phyloP scores from a whole-genome alignment of 768 basidiomycete genomes.

The Leccinum arenicola region DNA sequence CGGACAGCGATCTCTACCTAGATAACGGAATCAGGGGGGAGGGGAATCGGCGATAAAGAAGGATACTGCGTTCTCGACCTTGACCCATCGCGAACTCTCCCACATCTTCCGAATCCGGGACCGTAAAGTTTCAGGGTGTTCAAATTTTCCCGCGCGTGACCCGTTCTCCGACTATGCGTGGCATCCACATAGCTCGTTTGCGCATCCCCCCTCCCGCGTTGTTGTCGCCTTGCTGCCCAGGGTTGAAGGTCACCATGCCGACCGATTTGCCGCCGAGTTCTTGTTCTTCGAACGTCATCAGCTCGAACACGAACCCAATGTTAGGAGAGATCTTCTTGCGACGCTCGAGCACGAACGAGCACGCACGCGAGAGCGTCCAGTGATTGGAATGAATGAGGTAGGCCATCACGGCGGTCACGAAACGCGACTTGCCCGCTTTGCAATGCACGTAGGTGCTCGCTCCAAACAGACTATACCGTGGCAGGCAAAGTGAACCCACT shows the following conservation, averaged over 20 bases:
- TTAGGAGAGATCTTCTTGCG: conserved; percentile 95
- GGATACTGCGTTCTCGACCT: conserved; percentile 68
- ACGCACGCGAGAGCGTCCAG: conserved; percentile 91
- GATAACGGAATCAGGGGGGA: neutral
- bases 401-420: conserved; percentile 94
- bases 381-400: conserved; percentile 97
- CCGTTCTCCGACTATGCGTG: conserved; percentile 50
- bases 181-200: conserved; percentile 41
- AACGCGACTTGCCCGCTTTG: conserved; percentile 93
- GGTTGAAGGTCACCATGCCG: conserved; percentile 19
- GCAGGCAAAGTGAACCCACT: too few species aligned
- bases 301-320: conserved; percentile 94
- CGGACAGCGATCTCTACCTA: conserved; percentile 75
- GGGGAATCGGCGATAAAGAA: neutral
- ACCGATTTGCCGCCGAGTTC: conserved; percentile 62
- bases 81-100: conserved; percentile 52
- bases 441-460: conserved; percentile 94
- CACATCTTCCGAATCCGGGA: conserved; percentile 25
- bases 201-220: conserved; percentile 18
- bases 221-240: conserved; percentile 15
- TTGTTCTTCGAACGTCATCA: conserved; percentile 93
- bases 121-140: conserved; percentile 28
- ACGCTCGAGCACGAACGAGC: conserved; percentile 87
- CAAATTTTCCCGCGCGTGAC: conserved; percentile 72
- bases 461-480: too few species aligned